Evolutionary conservation across 108 stramenopile genomes (phyloP), one percentile per base, ranked within the genome.

Genomic region (Pseudonitzschia delicatissima): DNA sequence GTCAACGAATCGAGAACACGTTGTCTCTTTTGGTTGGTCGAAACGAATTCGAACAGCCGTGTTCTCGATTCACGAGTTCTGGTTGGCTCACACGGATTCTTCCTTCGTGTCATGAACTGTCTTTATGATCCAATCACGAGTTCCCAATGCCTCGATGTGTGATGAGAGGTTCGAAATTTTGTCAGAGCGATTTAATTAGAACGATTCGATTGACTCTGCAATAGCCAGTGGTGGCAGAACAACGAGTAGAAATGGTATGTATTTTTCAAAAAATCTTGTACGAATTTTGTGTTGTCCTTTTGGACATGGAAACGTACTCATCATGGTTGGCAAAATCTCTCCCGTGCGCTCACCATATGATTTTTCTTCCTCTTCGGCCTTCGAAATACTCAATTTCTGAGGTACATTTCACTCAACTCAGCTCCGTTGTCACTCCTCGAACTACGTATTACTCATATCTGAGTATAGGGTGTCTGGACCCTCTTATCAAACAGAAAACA

Each of bases 351-450:
- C n/a, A n/a, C n/a, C n/a, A n/a, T n/a, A n/a, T n/a, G n/a, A n/a
- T n/a, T 45, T 45, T 17, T 45, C 45, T 3, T 45, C 45, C 5
- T 45, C 45, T 45, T 3, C 45, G n/a, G n/a, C n/a, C n/a, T n/a
- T n/a, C n/a, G n/a, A n/a, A n/a, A n/a, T n/a, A n/a, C n/a, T n/a
- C n/a, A n/a, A n/a, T n/a, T n/a, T n/a, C n/a, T n/a, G n/a, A n/a
- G n/a, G n/a, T n/a, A n/a, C n/a, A n/a, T 45, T 17, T 15, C 45
- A 48, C 47, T 48, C 47, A 48, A 48, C 47, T 48, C 47, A 48
- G 47, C 47, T 48, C 47, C 1, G 7, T 48, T 48, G 21, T 21
- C 47, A 48, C 23, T 21, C 7, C n/a, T n/a, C n/a, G n/a, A n/a
- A n/a, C n/a, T n/a, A n/a, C n/a, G n/a, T n/a, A n/a, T n/a, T n/a